phyloP scores from a whole-genome alignment of 805 yeast species.

The Schwanniomyces sp. region DNA sequence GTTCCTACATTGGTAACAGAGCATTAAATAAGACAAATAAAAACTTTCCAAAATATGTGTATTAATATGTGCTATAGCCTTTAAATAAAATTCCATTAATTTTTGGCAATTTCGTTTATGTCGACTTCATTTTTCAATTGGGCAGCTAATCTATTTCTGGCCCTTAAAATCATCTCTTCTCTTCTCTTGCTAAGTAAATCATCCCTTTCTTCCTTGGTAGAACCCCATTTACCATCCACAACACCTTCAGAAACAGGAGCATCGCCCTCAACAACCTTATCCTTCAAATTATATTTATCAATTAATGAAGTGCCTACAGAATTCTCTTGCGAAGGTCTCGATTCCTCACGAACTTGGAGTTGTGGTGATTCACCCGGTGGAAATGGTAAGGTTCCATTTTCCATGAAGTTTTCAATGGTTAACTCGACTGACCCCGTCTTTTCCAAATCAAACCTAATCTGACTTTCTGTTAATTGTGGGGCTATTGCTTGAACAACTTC shows the following conservation, averaged over 20 bases:
- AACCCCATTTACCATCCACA: slow-evolving; percentile 33
- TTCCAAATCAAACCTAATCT: slow-evolving; percentile 71
- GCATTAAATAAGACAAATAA: background rate
- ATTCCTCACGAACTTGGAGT: slow-evolving; percentile 6
- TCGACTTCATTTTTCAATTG: slow-evolving; percentile 29
- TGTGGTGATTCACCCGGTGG: slow-evolving; percentile 42
- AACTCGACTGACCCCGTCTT: slow-evolving; percentile 77
- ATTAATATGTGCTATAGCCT: background rate
- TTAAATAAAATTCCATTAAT: background rate
- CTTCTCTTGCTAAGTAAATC: slow-evolving; percentile 26
- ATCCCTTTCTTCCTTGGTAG: slow-evolving; percentile 18
- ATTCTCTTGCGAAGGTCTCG: slow-evolving; percentile 8
- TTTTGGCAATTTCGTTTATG: background rate
- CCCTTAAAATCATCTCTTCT: slow-evolving; percentile 42
- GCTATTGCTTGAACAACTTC: slow-evolving; percentile 83
- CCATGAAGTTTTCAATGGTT: slow-evolving; percentile 72
- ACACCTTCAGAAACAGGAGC: background rate
- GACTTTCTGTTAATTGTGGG: slow-evolving; percentile 66
- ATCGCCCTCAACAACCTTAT: slow-evolving; percentile 17
- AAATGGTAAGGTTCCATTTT: slow-evolving; percentile 57
- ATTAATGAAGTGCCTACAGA: slow-evolving; percentile 24
- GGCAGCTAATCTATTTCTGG: slow-evolving; percentile 48
- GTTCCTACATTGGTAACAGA: slow-evolving; percentile 29
- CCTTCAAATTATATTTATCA: slow-evolving; percentile 45
- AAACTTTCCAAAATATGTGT: background rate